A percentile compares a stretch with the other conserved stretches of the same genome.
phyloP scores from a whole-genome alignment of 2,329 filamentous ascomycete genomes.

The Colletotrichum sp. region DNA sequence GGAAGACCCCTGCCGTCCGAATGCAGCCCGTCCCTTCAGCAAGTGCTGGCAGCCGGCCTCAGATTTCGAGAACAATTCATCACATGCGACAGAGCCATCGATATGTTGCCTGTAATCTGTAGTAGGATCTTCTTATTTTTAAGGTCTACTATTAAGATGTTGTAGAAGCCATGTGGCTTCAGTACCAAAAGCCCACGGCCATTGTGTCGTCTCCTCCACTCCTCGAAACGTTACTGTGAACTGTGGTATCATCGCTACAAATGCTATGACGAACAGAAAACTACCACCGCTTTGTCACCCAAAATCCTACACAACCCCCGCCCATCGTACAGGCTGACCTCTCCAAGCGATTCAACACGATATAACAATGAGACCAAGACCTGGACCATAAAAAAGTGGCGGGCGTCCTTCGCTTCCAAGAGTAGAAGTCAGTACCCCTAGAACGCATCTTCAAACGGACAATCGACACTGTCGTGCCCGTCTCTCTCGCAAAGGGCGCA shows the following conservation, averaged over 20 bases:
- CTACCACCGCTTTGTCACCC: constrained; percentile 1
- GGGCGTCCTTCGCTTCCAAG: background rate
- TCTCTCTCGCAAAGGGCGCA: constrained; percentile 96
- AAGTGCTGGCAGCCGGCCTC: background rate
- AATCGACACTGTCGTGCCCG: constrained; percentile 95
- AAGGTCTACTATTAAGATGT: background rate
- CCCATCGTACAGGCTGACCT: background rate
- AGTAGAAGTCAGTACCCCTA: constrained; percentile 34
- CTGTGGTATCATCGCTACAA: constrained; percentile 23
- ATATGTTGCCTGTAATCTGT: background rate
- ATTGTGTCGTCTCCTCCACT: background rate
- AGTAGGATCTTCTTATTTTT: background rate
- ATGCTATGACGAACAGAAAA: constrained; percentile 21
- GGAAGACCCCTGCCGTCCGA: constrained; percentile 18
- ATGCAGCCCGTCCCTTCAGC: background rate
- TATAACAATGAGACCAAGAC: background rate
- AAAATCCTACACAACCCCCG: constrained; percentile 3
- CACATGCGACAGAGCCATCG: background rate
- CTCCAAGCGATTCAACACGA: background rate
- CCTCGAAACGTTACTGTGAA: constrained; percentile 2
- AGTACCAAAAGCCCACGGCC: background rate
- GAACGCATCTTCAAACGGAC: constrained; percentile 86
- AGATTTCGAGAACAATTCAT: background rate
- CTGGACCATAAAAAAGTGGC: background rate
- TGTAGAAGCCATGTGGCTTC: background rate